Base-by-base conservation (phyloP, 495 filamentous ascomycete genomes). In the Amorphotheca resinae region DNA sequence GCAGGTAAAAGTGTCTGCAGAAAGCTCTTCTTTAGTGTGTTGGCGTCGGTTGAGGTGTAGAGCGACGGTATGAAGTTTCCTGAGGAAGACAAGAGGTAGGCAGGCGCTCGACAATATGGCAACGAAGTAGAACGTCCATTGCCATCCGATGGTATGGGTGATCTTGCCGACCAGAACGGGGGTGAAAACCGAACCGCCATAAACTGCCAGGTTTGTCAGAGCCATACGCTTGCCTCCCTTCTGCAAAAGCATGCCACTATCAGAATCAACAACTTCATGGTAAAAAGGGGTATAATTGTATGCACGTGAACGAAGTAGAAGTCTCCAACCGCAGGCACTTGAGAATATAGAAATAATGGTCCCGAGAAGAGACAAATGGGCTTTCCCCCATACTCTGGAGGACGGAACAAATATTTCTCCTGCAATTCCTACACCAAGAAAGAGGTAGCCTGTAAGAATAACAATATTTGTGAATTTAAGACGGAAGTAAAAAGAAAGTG, bases 161-260 rank as follows among this genome's bases (percentile, higher is more conserved):
- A 94, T 87, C 56, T 83, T 87, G 23, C 88, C 88, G 9, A 87
- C 86, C 8, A 89, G 60, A 21, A 93, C 84, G 0, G 87, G 88
- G 0, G 88, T 94, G 56, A 94, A 80, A 54, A 95, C 95, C 3
- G 88, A 85, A 4, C 87, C 85, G 0, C 88, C 88, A 57, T 93
- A 95, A 8, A 94, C 69, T 2, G 87, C 77, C 38, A 95, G 73
- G 58, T 94, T 95, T 9, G 80, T 79, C 22, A 93, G 65, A 8
- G 88, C 88, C 87, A 95, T 95, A 35, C 87, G 74, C 55, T 79
- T 84, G 18, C 87, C 88, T 23, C 86, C 70, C 68, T 28, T 11
- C 25, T 28, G 25, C 25, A 28, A 5, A 5, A 5, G 25, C 25
- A 11, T n/a, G n/a, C n/a, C n/a, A n/a, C n/a, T n/a, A n/a, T n/a